These are phyloP conservation scores for Monilinia vaccinii-corymbosi DNA, from an alignment of 2,329 filamentous ascomycete species.

Conservation along the genomic window DNA sequence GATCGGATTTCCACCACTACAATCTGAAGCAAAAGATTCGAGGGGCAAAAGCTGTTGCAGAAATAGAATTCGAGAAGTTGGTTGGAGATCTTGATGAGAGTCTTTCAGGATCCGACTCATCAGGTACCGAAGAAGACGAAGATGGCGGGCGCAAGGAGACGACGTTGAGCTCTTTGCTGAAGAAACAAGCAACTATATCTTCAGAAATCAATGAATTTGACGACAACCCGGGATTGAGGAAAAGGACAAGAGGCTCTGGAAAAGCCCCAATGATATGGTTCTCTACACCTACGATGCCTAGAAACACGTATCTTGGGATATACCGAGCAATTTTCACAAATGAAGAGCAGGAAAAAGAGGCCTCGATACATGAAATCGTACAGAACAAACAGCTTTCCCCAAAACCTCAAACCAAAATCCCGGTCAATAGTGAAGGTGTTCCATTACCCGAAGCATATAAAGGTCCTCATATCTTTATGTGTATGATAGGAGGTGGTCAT, in stretches of 20 bases:
- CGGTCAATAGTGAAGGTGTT: constrained; percentile 48
- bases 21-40: constrained; percentile 89
- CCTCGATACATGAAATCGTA: constrained; percentile 57
- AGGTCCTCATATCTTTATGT: constrained; percentile 84
- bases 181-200: constrained; percentile 70
- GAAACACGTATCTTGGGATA: constrained; percentile 72
- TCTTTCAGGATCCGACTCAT: constrained; percentile 73
- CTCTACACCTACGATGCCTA: constrained; percentile 61
- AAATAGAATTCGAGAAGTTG: constrained; percentile 78
- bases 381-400: constrained; percentile 69
- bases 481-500: constrained; percentile 97
- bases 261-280: constrained; percentile 83
- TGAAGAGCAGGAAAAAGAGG: constrained; percentile 57
- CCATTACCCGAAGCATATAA: constrained; percentile 48
- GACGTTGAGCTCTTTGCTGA: constrained; percentile 67
- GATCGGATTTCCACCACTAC: constrained; percentile 87
- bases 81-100: constrained; percentile 83
- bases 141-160: constrained; percentile 51
- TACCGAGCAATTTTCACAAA: constrained; percentile 74
- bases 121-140: constrained; percentile 60
- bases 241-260: constrained; percentile 45
- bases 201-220: constrained; percentile 36
- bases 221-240: constrained; percentile 38
- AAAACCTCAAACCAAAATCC: constrained; percentile 37
- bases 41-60: constrained; percentile 61